Evolutionary conservation across 2,329 filamentous ascomycete species (phyloP), one percentile per base, ranked within the genome.

Genomic region (Talaromyces rugulosus): DNA sequence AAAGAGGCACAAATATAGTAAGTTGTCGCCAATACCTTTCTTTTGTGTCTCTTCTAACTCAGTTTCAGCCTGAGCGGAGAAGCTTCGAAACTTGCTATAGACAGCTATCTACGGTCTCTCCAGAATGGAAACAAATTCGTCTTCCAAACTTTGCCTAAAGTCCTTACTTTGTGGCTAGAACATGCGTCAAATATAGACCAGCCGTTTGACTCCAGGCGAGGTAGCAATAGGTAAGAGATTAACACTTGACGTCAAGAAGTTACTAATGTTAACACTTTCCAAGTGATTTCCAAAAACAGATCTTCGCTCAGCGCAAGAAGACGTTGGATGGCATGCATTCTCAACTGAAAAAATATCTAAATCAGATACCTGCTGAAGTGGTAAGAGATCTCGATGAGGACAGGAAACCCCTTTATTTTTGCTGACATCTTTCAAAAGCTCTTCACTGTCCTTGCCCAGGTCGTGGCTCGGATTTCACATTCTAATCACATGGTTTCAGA

Each of bases 391-490:
- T 23, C 12, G n/a, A 27, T 14, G 50, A n/a, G 11, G 34, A 47
- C 23, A 47, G 44, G 11, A 23, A 12, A 30, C 42, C 51, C 9
- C 11, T 50, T 59, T 67, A 14, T 34, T 61, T 2, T 23, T 57
- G 61, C 68, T 73, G 62, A 73, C 64, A 58, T 51, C 30, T 68
- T 53, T 42, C 44, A 18, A 23, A 63, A 81, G 72, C 75, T 82
- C 31, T 83, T 82, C 67, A 83, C 82, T 1, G 87, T 94, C 5
- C 81, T 99, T 50, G 90, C 95, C 5, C 95, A 99, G 75, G 89
- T 99, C 64, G 90, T 99, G 61, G 95, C 94, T n/a, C 88, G 95
- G 34, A 97, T 99, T 69, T 91, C 90, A 53, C 95, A 99, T 77
- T 87, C 89, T 0, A 91, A 96, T 72, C 76, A 76, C 4, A 85